Base-by-base conservation (phyloP, 768 basidiomycete species). In the Thelephora aurantiotincta region DNA sequence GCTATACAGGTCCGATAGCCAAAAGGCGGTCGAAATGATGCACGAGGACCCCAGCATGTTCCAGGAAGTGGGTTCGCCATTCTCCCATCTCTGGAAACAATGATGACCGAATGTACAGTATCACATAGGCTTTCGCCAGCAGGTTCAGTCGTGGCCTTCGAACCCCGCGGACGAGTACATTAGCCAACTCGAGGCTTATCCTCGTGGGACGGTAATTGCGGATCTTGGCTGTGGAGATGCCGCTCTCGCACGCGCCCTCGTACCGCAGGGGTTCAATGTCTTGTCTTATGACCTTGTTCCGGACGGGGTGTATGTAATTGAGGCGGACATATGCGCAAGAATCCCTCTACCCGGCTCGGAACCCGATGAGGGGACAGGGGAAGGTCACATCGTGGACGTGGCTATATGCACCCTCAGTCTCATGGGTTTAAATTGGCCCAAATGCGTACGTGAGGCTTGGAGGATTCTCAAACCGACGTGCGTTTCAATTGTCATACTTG, bases 141-240 rank as follows among this genome's bases (percentile, higher is more conserved):
- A 97, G 68, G 90, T 94, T 1, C 74, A 82, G 45, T 78, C 81
- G 2, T 98, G 96, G 96, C 94, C 94, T 1, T 80, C 80, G 6
- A 94, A 96, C 58, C 94, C 96, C 0, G 80, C 94, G n/a, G 70
- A 82, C 26, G 73, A 85, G 59, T 91, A 92, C 61, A 75, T 84
- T 46, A 68, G 74, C 2, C 54, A 63, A 13, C 70, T 97, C 44
- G 75, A 78, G 0, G 63, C 72, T 2, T 83, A 81, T 59, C 74
- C 88, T 4, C 50, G 68, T 16, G 72, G 70, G 53, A 78, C 82
- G 0, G 69, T 97, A 55, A 78, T 99, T 44, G 92, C 79, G 33
- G 96, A 99, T 65, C 71, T 99, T 33, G 96, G 96, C 11, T 97
- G 92, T 55, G 96, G 96, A 20, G 93, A 97, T 60, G 96, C 92